Conservation (phyloP, 2,329 filamentous ascomycete genomes). For the Colletotrichum cereale region DNA sequence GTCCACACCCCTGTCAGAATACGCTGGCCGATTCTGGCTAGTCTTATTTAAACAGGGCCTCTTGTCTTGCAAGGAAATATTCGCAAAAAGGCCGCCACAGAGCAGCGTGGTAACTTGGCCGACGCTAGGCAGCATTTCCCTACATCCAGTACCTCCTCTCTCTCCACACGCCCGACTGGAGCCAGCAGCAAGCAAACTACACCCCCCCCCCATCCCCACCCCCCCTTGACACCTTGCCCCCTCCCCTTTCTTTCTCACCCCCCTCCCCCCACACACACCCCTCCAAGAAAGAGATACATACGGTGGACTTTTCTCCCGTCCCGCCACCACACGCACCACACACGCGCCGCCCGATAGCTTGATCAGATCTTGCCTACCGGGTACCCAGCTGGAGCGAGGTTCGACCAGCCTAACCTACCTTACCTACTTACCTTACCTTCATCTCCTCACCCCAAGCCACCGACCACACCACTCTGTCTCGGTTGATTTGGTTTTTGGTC, state of each 20-base stretch:
- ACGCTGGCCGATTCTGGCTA: slow-evolving; percentile 18
- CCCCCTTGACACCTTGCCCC: background rate
- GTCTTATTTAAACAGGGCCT: slow-evolving; percentile 28
- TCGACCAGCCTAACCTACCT: slow-evolving; percentile 35
- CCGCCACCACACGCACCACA: slow-evolving; percentile 41
- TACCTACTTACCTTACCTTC: slow-evolving; percentile 34
- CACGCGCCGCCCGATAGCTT: slow-evolving; percentile 42
- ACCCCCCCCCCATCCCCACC: slow-evolving; percentile 4
- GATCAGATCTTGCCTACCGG: slow-evolving; percentile 42
- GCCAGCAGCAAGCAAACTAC: slow-evolving; percentile 10
- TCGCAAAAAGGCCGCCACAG: slow-evolving; percentile 35
- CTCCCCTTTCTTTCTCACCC: background rate
- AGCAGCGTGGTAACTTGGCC: slow-evolving; percentile 42
- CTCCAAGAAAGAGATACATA: slow-evolving; percentile 35
- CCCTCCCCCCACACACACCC: slow-evolving; percentile 2
- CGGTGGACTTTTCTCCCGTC: slow-evolving; percentile 38
- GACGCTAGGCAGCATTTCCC: slow-evolving; percentile 40
- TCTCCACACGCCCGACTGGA: slow-evolving; percentile 26
- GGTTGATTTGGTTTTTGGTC: slow-evolving; percentile 27
- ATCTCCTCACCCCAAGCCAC: slow-evolving; percentile 35
- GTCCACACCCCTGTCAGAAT: slow-evolving; percentile 33
- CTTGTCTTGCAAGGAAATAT: slow-evolving; percentile 32
- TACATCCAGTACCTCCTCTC: slow-evolving; percentile 33
- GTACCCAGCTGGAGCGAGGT: slow-evolving; percentile 37
- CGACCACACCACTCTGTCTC: slow-evolving; percentile 35